Percentiles rank a stretch among this genome's conserved stretches.
phyloP scores from a whole-genome alignment of 345 rosid genomes.

The Fremontodendron californicum region DNA sequence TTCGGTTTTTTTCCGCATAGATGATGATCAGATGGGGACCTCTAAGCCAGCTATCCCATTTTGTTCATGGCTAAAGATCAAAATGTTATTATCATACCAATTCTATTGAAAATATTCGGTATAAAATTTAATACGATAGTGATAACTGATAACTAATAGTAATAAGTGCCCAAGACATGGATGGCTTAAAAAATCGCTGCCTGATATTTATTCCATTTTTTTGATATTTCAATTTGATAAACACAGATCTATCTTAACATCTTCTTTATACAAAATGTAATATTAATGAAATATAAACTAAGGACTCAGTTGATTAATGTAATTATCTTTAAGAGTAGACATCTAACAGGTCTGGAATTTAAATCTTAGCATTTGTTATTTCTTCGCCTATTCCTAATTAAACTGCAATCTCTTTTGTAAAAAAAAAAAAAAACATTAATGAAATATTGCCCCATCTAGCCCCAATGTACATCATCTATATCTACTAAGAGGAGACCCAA shows the following conservation, averaged over 20 bases:
- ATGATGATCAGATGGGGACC: background rate
- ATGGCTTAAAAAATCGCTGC: background rate
- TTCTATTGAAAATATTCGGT: background rate
- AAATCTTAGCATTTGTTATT: too few relatives aligned
- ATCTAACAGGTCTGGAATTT: too few relatives aligned
- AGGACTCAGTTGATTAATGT: too few relatives aligned
- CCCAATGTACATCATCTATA: background rate
- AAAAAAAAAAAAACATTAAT: too few relatives aligned
- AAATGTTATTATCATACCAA: background rate
- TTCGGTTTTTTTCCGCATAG: background rate
- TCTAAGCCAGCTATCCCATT: background rate
- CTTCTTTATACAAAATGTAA: too few relatives aligned
- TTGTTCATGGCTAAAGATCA: conserved; percentile 1
- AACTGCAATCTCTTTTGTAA: too few relatives aligned
- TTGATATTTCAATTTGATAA: background rate
- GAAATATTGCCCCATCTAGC: background rate
- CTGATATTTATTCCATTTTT: background rate
- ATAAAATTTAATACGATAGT: background rate
- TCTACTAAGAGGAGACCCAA: background rate
- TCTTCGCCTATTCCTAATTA: too few relatives aligned
- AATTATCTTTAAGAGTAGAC: too few relatives aligned
- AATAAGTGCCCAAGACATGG: background rate
- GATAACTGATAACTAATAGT: too few relatives aligned
- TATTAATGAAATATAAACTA: too few relatives aligned
- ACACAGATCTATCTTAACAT: background rate